Conservation (phyloP, 352 stramenopile species). For the Phytophthora kernoviae region DNA sequence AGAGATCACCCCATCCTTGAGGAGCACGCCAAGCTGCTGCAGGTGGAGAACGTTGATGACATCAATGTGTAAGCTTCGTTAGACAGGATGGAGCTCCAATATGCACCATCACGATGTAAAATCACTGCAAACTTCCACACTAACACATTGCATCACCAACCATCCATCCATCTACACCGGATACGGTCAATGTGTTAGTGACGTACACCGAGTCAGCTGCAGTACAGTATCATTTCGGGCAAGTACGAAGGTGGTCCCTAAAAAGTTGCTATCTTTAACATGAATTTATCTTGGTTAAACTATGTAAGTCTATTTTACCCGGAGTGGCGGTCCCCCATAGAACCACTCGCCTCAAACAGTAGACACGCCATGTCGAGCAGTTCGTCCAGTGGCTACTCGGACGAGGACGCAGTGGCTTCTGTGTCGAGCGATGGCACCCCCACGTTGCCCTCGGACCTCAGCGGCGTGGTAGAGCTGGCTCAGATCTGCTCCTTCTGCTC, state of each 20-base stretch:
- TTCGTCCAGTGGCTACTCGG: constrained; percentile 47
- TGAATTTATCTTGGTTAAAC: background rate
- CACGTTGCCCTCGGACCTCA: constrained; percentile 33
- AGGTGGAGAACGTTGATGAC: constrained; percentile 92
- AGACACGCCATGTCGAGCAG: constrained; percentile 50
- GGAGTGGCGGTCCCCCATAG: constrained; percentile 1
- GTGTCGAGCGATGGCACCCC: constrained; percentile 4
- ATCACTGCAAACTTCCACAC: background rate
- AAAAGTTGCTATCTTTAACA: background rate
- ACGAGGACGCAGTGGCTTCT: constrained; percentile 34
- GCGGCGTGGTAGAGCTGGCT: constrained; percentile 55
- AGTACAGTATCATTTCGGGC: background rate
- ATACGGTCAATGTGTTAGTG: no score
- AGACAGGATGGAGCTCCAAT: constrained; percentile 1
- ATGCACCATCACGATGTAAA: background rate
- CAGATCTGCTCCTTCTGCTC: constrained; percentile 80
- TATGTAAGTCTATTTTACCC: background rate
- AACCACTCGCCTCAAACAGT: constrained; percentile 25
- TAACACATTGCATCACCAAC: background rate
- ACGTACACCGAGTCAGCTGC: background rate
- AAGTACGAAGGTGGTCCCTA: background rate
- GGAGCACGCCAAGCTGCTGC: constrained; percentile 88
- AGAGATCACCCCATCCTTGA: constrained; percentile 94
- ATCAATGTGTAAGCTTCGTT: constrained; percentile 94
- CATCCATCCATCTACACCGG: constrained; percentile 2